phyloP scores from a whole-genome alignment of 2,329 filamentous ascomycete species.

The Pseudogymnoascus sp. region DNA sequence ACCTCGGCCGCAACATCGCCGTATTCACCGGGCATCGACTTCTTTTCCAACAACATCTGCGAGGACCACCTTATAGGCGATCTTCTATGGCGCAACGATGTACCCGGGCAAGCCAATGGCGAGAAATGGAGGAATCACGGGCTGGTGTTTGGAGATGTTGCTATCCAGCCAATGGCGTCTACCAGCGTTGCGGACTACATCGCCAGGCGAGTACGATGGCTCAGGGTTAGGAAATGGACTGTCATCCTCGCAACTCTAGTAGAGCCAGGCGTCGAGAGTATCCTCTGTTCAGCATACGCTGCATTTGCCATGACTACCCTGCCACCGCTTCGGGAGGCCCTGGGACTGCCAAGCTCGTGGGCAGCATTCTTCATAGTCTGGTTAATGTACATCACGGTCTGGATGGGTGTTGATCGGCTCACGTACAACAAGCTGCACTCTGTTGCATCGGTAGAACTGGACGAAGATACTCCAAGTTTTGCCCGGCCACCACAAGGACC shows the following conservation, averaged over 20 bases:
- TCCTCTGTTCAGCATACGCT: slow-evolving; percentile 75
- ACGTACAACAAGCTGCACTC: slow-evolving; percentile 70
- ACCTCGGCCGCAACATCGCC: slow-evolving; percentile 38
- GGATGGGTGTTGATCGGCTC: slow-evolving; percentile 70
- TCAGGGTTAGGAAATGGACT: slow-evolving; percentile 90
- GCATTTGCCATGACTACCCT: slow-evolving; percentile 72
- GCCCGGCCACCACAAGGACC: slow-evolving; percentile 54
- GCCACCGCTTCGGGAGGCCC: slow-evolving; percentile 48
- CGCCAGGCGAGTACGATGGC: slow-evolving; percentile 77
- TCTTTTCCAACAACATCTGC: slow-evolving; percentile 93
- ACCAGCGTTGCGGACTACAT: slow-evolving; percentile 75
- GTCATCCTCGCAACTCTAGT: slow-evolving; percentile 83
- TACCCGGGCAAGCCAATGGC: slow-evolving; percentile 41
- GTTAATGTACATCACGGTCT: slow-evolving; percentile 55
- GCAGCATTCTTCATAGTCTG: slow-evolving; percentile 57
- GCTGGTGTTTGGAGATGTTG: slow-evolving; percentile 76
- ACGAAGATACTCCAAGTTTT: slow-evolving; percentile 69
- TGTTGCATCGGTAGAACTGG: slow-evolving; percentile 60
- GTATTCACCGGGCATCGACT: slow-evolving; percentile 67
- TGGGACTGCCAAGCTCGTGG: slow-evolving; percentile 61
- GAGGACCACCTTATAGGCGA: slow-evolving; percentile 97
- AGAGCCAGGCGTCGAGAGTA: slow-evolving; percentile 84
- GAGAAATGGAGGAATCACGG: slow-evolving; percentile 58
- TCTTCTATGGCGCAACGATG: slow-evolving; percentile 67
- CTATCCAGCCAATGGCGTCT: slow-evolving; percentile 78